phyloP scores from a whole-genome alignment of 2,329 filamentous ascomycete genomes.

The Fusarium sp. region DNA sequence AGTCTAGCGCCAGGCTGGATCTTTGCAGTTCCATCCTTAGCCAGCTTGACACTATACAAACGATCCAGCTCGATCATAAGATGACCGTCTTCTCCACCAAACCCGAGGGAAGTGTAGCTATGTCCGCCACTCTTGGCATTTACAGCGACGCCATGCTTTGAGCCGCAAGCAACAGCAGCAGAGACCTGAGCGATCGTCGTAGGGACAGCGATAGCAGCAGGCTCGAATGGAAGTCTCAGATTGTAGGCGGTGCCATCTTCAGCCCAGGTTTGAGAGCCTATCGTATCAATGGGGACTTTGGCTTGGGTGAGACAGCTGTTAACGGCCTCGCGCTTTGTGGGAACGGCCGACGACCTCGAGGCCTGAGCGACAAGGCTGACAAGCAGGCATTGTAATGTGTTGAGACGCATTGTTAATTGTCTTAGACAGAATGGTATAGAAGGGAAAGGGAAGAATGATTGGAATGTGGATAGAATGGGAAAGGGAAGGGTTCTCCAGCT shows the following conservation, averaged over 20 bases:
- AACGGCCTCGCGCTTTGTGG: conserved; percentile 44
- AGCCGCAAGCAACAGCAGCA: conserved; percentile 61
- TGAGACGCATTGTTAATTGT: conserved; percentile 6
- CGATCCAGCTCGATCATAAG: conserved; percentile 59
- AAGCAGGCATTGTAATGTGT: conserved; percentile 4
- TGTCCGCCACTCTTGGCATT: conserved; percentile 67
- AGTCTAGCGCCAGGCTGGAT: conserved; percentile 63
- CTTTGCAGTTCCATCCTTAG: conserved; percentile 41
- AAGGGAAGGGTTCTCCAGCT: not conserved
- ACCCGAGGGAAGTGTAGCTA: conserved; percentile 65
- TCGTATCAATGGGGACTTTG: conserved; percentile 43
- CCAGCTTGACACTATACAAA: conserved; percentile 53
- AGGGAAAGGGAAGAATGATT: not conserved
- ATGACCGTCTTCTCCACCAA: conserved; percentile 58
- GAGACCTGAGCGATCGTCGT: conserved; percentile 58
- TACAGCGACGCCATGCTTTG: conserved; percentile 59
- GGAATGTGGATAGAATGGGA: not conserved
- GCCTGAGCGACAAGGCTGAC: conserved; percentile 1
- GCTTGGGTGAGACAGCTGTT: conserved; percentile 49
- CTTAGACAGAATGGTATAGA: not conserved
- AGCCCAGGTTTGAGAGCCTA: conserved; percentile 49
- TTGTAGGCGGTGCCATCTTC: conserved; percentile 53
- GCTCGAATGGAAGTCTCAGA: conserved; percentile 51
- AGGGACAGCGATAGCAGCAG: conserved; percentile 52
- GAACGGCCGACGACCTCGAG: conserved; percentile 23